Evolutionary conservation across 106 monocot species (phyloP), one percentile per base, ranked within the genome.

Genomic region (Chionographis japonica): DNA sequence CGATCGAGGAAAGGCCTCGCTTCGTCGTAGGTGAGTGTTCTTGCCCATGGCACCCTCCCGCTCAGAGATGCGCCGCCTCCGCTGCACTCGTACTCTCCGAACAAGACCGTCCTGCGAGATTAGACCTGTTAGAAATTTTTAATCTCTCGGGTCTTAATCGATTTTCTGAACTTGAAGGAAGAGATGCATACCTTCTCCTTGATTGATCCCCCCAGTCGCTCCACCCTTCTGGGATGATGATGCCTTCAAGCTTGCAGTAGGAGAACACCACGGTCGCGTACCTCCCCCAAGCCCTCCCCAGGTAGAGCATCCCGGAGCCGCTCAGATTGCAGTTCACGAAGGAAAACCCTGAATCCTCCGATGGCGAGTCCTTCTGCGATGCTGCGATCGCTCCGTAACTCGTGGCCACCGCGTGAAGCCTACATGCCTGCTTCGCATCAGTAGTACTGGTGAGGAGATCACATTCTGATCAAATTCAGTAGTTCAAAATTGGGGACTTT

Each of bases 231-330:
- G 88, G 88, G 16, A 77, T 58, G 19, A 95, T 65, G 37, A 91
- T 82, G 36, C 68, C 77, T 0, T 82, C 82, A n/a, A 95, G 40
- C 11, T 80, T 54, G 41, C 91, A 84, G 57, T 58, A 84, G 61
- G 89, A 85, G 54, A 89, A 95, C 8, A 95, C 79, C 12, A 91
- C 80, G 20, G 79, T 86, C 8, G 95, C 81, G 60, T 80, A 89
- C 40, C 56, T 65, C 17, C 95, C 95, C 95, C 95, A 95, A 17
- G 95, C 95, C 57, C 95, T 83, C 16, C 95, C 95, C 52, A 95
- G 50, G 57, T 86, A 95, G 36, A 89, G 36, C 61, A 68, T 59
- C 36, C 95, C 95, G 2, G 77, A 77, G 0, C 95, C 95, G 6
- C 64, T 75, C 8, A 95, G 40, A 64, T 40, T 79, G 77, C 95